phyloP scores from a whole-genome alignment of 257 asterid genomes.

The Gentiana straminea region DNA sequence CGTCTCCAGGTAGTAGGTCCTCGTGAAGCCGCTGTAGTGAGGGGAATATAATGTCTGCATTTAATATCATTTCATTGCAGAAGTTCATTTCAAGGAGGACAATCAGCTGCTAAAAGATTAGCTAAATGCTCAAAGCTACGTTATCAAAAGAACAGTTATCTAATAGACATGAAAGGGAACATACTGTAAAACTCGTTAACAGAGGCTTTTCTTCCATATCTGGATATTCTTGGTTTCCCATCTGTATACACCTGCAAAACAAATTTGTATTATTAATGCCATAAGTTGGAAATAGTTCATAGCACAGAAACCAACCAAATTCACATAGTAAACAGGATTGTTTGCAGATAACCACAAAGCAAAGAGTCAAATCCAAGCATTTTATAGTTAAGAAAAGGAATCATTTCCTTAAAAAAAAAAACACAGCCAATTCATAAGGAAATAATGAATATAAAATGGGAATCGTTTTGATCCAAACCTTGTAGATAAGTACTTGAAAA shows the following conservation, averaged over 20 bases:
- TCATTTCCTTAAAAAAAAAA: too few relatives aligned
- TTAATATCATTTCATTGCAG: neutral
- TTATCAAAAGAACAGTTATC: neutral
- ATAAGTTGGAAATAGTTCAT: neutral
- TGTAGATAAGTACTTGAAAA: slow-evolving; percentile 60
- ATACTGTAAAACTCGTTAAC: slow-evolving; percentile 70
- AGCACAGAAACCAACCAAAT: neutral
- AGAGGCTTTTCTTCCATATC: slow-evolving; percentile 68
- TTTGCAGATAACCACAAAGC: slow-evolving; percentile 7
- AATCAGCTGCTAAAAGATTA: neutral
- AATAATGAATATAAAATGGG: neutral
- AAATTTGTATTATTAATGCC: slow-evolving; percentile 1
- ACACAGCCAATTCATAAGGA: neutral
- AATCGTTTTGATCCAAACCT: slow-evolving; percentile 28
- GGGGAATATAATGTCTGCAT: slow-evolving; percentile 75
- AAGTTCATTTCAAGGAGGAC: neutral
- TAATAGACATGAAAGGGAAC: slow-evolving; percentile 13
- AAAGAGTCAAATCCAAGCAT: neutral
- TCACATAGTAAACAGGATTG: neutral
- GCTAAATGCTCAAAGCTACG: neutral
- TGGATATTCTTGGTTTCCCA: slow-evolving; percentile 54
- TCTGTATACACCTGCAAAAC: slow-evolving; percentile 55
- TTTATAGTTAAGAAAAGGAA: neutral
- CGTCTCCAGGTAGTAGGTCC: slow-evolving; percentile 27
- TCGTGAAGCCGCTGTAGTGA: slow-evolving; percentile 67